Evolutionary conservation across 768 basidiomycete species (phyloP).

Genomic region (Pleurotus cornucopiae): DNA sequence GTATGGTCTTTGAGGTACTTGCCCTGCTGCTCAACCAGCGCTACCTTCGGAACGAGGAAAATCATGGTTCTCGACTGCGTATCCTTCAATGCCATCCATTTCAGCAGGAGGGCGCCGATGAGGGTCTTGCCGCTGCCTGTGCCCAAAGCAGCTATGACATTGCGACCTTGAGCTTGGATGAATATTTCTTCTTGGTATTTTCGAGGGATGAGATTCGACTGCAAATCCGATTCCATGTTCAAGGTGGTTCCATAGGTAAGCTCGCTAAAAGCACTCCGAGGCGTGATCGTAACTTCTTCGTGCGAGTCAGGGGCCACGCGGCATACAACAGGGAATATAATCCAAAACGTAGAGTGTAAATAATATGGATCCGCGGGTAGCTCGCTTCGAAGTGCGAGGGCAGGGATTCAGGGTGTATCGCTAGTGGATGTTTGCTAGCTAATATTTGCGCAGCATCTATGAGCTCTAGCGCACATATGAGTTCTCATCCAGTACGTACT

Average conservation of each 20-base stretch:
- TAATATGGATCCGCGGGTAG: neutral
- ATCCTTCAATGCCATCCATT: conserved; percentile 61
- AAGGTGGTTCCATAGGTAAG: no score
- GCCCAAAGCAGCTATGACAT: conserved; percentile 70
- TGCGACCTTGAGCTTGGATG: conserved; percentile 35
- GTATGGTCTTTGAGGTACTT: conserved; percentile 63
- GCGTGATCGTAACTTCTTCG: no score
- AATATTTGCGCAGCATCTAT: no score
- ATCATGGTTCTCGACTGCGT: conserved; percentile 56
- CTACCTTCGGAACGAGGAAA: conserved; percentile 83
- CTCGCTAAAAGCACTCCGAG: no score
- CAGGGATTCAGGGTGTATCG: no score
- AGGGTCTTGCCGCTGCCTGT: conserved; percentile 81
- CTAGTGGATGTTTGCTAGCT: no score
- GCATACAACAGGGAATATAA: no score
- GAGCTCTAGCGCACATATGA: no score
- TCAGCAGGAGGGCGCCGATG: conserved; percentile 70
- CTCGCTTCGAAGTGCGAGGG: no score
- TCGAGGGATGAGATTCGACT: neutral
- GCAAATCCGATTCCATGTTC: no score
- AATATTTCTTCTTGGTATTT: conserved; percentile 13
- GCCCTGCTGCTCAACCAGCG: conserved; percentile 81
- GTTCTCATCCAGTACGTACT: no score
- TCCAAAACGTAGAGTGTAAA: neutral
- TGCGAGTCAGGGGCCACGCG: no score